Evolutionary conservation across 208 protist genomes (phyloP), one percentile per base, ranked within the genome.

Genomic region (Crithidia acanthocephali): DNA sequence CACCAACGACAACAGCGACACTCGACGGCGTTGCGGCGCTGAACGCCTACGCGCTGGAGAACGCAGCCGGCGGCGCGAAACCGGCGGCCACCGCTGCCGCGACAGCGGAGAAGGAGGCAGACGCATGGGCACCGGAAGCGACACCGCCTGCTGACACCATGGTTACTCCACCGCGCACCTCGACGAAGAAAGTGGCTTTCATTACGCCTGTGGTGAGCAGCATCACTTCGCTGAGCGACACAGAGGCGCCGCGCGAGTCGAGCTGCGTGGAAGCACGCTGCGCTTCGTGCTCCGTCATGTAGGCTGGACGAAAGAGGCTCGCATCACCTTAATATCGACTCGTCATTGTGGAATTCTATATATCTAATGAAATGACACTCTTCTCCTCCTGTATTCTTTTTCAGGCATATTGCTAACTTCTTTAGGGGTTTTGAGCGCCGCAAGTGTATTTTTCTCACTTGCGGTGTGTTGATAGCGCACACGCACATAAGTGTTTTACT

Each of bases 21-120:
- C 15, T 59, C 8, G 30, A 69, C 20, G 72, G 58, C 6, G 76
- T 81, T 20, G 76, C 51, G 10, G 76, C 71, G 23, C 33, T 81
- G 35, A 81, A 81, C 48, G 65, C 69, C 9, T 81, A 69, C 48
- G 76, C 65, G 1, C 40, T 78, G 45, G 32, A 74, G 35, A 80
- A 52, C 23, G 48, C 66, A 9, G 6, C 22, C 48, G 35, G 47
- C n/a, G 35, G 47, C n/a, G 33, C 35, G 8, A 40, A 40, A 40
- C 35, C 22, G 15, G 2, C 11, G 44, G 23, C 35, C 35, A 40
- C 35, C 35, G 23, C 48, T 5, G 22, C 23, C 15, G 48, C 23
- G 32, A 32, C 35, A 40, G 35, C 35, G 35, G 35, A 40, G 35
- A 5, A 5, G 35, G 35, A 5, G 35, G 50, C 40, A n/a, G 47